A percentile compares a stretch with the other conserved stretches of the same genome.
Evolutionary conservation across 768 basidiomycete genomes (phyloP).

Genomic region (Collybia sordida): DNA sequence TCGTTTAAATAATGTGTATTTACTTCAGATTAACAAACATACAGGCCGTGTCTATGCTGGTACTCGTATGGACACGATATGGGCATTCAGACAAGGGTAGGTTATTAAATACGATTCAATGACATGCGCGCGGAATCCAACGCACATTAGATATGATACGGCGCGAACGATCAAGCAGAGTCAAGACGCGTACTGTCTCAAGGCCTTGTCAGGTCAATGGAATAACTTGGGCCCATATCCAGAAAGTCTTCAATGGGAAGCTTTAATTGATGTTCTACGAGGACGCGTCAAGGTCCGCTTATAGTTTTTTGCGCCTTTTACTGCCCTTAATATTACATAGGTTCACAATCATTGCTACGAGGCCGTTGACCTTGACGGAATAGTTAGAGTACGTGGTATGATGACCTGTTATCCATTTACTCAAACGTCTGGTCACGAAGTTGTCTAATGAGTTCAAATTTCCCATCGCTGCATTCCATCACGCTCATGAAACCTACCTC

Average conservation of each 20-base stretch:
- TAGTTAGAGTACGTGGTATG: slow-evolving; percentile 56
- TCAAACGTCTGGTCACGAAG: slow-evolving; percentile 31
- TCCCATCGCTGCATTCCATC: slow-evolving; percentile 74
- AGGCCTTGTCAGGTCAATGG: slow-evolving; percentile 47
- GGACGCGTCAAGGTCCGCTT: slow-evolving; percentile 69
- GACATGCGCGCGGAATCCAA: slow-evolving; percentile 4
- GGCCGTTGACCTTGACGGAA: slow-evolving; percentile 67
- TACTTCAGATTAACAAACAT: slow-evolving; percentile 6
- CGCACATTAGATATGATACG: slow-evolving; percentile 49
- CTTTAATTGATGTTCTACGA: slow-evolving; percentile 73
- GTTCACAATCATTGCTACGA: slow-evolving; percentile 58
- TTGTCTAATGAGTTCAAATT: slow-evolving; percentile 85
- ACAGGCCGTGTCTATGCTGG: slow-evolving; percentile 37
- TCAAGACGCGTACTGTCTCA: slow-evolving; percentile 68
- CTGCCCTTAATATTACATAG: slow-evolving; percentile 20
- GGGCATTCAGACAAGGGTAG: slow-evolving; percentile 67
- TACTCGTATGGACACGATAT: slow-evolving; percentile 68
- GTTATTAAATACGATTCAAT: slow-evolving; percentile 5
- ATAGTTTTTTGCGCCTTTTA: neutral
- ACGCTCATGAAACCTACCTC: slow-evolving; percentile 80
- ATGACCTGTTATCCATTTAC: neutral
- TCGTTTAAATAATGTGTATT: slow-evolving; percentile 1
- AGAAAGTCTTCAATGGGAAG: slow-evolving; percentile 74
- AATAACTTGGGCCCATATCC: slow-evolving; percentile 57
- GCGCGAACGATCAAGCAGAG: slow-evolving; percentile 63